These are phyloP conservation scores for Volvox reticuliferus DNA, from an alignment of 139 green algal species.

Conservation along the genomic window DNA sequence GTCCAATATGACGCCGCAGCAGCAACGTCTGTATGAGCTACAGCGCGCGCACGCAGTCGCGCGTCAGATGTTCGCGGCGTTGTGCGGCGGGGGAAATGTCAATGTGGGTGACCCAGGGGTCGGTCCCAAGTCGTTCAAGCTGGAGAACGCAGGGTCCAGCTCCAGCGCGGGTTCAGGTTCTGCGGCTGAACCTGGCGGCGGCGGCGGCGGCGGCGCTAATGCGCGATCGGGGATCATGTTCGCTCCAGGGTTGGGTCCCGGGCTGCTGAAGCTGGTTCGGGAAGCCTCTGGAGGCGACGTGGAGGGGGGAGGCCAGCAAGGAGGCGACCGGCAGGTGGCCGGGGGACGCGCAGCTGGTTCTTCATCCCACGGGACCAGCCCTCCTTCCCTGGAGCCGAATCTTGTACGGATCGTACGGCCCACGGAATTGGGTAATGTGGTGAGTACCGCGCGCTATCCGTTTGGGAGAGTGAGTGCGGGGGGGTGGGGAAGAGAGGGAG, in stretches of 20 bases:
- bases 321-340: no score
- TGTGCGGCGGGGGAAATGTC: neutral
- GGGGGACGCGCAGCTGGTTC: neutral
- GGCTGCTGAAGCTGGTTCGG: neutral
- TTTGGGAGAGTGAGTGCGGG: no score
- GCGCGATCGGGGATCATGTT: neutral
- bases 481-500: no score
- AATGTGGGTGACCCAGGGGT: conserved; percentile 15
- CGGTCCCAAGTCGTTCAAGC: neutral
- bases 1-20: conserved; percentile 42
- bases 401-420: conserved; percentile 17
- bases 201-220: neutral
- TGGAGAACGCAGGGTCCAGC: neutral
- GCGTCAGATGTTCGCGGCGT: neutral
- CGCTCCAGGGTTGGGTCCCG: neutral
- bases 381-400: conserved; percentile 21
- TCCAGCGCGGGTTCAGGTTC: neutral
- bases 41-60: conserved; percentile 25
- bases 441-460: no score
- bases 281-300: neutral
- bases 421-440: conserved; percentile 41
- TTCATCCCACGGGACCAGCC: neutral
- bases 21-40: conserved; percentile 17
- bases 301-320: neutral
- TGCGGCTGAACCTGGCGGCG: neutral